phyloP scores from a whole-genome alignment of 805 yeast genomes.

The Sugiyamaella lignohabitans region DNA sequence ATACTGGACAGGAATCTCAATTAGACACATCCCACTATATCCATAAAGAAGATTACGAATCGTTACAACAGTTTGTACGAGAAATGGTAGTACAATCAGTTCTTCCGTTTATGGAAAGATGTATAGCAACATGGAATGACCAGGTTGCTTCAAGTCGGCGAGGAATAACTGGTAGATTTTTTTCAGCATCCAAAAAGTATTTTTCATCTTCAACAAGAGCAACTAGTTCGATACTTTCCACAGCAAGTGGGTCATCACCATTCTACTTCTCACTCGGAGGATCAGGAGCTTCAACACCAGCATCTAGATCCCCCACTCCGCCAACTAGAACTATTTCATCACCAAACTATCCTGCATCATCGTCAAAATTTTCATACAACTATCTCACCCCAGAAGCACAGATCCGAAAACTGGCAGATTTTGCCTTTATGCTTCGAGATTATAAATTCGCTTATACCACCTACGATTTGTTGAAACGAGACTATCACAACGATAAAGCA shows the following conservation, averaged over 20 bases:
- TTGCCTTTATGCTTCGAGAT: conserved; percentile 87
- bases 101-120: conserved; percentile 80
- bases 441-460: conserved; percentile 76
- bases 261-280: conserved; percentile 17
- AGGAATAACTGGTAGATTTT: conserved; percentile 67
- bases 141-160: conserved; percentile 68
- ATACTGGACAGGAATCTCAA: too few species aligned
- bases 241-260: conserved; percentile 12
- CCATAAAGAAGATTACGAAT: conserved; percentile 34
- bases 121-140: conserved; percentile 80
- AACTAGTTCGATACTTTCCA: conserved; percentile 26
- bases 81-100: conserved; percentile 46
- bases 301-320: conserved; percentile 17
- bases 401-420: conserved; percentile 80
- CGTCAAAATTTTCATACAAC: conserved; percentile 43
- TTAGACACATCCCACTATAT: conserved; percentile 5
- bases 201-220: conserved; percentile 31
- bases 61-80: conserved; percentile 36
- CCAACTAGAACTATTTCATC: conserved; percentile 3
- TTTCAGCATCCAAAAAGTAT: conserved; percentile 54
- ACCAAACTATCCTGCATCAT: conserved; percentile 37
- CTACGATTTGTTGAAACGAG: conserved; percentile 76
- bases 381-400: conserved; percentile 63
- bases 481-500: conserved; percentile 68
- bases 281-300: conserved; percentile 12